These are phyloP conservation scores for Mollisiaceae sp. DNA, from an alignment of 2,329 filamentous ascomycete species.

Conservation along the genomic window DNA sequence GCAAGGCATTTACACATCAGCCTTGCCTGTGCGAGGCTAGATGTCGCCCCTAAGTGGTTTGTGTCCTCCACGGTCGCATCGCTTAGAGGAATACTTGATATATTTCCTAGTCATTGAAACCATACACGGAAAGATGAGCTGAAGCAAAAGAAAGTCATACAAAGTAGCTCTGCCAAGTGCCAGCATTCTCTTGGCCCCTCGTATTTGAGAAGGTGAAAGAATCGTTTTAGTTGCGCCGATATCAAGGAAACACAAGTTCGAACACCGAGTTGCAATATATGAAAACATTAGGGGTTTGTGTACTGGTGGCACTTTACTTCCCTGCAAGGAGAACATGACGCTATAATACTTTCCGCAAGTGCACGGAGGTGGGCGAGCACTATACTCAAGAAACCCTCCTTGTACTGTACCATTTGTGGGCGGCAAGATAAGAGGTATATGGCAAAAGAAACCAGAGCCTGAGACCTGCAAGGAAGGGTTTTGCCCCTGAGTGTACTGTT, in stretches of 20 bases:
- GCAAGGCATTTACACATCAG: not conserved
- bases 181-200: not conserved
- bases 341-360: not conserved
- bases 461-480: not conserved
- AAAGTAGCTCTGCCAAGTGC: not conserved
- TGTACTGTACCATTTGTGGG: not conserved
- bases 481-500: not conserved
- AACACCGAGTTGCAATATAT: not conserved
- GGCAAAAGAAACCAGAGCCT: not conserved
- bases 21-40: conserved; percentile 4
- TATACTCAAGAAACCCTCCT: not conserved
- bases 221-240: not conserved
- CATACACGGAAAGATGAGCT: not conserved
- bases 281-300: not conserved
- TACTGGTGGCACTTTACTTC: not conserved
- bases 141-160: not conserved
- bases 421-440: not conserved
- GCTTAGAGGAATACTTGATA: not conserved
- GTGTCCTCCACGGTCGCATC: not conserved
- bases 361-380: not conserved
- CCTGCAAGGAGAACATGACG: not conserved
- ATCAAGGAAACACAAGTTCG: not conserved
- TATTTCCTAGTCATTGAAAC: not conserved
- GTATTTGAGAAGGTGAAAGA: not conserved
- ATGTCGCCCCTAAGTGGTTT: not conserved